Base-by-base conservation (phyloP, 352 stramenopile species). In the Globisporangium canariense region DNA sequence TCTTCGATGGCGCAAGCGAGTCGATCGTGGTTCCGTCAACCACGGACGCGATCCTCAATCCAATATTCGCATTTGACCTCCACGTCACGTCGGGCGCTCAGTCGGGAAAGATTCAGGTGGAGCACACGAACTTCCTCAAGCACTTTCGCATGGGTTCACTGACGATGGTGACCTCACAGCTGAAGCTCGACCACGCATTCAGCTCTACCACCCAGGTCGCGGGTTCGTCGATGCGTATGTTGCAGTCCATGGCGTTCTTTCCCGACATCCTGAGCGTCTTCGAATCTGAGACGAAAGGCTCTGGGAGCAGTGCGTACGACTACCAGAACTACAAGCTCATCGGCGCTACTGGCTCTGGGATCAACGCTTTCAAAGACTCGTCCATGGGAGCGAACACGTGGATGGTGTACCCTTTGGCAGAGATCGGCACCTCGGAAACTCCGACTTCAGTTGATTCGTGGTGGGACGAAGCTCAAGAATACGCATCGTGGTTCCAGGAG, bases 171-270 rank as follows among this genome's bases (percentile, higher is more conserved):
- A 61, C 68, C 1, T 60, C 56, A n/a, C 65, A 70, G 40, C 69
- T 81, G 53, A 83, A 81, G 38, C 67, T 77, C 10, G 68, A 76
- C 41, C 66, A 67, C 13, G 58, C 63, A 8, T 60, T 70, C 45
- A 67, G 34, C 13, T 62, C 55, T n/a, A 50, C 36, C 25, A 59
- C 9, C 1, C 68, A 74, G 47, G 49, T 71, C 14, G 22, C 55
- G 0, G 75, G 75, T 3, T 83, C 73, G 1, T 83, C 76, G 3
- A 66, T 83, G 58, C 71, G 73, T 1, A 65, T 83, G 66, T 45
- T 81, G 8, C 73, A 81, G 53, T 65, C 65, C 52, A 76, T 83
- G 62, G 70, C 64, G 20, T 81, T 73, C 59, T 76, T 78, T 47
- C 63, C 66, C 0, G 75, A 78, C 13, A 59, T 78, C 20, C 36